These are phyloP conservation scores for Prillingera fragicola DNA, from an alignment of 1,284 basidiomycete genomes.

Conservation along the genomic window DNA sequence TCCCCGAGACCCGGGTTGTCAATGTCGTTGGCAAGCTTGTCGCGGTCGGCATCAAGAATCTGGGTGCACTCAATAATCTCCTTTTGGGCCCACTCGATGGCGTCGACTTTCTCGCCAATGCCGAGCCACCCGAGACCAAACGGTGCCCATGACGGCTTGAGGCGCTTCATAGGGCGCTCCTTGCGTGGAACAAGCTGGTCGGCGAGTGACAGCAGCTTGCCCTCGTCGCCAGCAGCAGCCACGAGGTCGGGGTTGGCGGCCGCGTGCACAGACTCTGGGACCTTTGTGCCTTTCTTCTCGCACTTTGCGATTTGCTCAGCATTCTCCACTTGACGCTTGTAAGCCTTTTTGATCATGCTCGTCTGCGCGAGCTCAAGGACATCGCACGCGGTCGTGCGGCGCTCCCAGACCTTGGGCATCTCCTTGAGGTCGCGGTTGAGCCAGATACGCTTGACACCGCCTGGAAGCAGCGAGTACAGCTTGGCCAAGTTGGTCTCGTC, in stretches of 20 bases:
- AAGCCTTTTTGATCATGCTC: slow-evolving; percentile 56
- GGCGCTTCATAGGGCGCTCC: slow-evolving; percentile 73
- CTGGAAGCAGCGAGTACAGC: slow-evolving; percentile 65
- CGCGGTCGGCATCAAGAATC: slow-evolving; percentile 34
- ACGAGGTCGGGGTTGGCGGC: slow-evolving; percentile 31
- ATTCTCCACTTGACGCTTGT: slow-evolving; percentile 29
- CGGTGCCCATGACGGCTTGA: slow-evolving; percentile 57
- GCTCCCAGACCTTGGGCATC: slow-evolving; percentile 60
- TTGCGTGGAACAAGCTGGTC: slow-evolving; percentile 61
- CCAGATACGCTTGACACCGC: slow-evolving; percentile 72
- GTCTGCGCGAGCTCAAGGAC: slow-evolving; percentile 64
- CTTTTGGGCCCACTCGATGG: slow-evolving; percentile 72
- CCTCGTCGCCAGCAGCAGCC: slow-evolving; percentile 5
- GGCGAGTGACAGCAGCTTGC: slow-evolving; percentile 24
- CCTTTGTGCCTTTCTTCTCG: slow-evolving; percentile 34
- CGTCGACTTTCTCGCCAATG: slow-evolving; percentile 70
- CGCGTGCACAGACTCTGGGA: slow-evolving; percentile 28
- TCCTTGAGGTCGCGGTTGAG: slow-evolving; percentile 55
- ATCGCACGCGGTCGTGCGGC: slow-evolving; percentile 55
- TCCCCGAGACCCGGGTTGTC: slow-evolving; percentile 21
- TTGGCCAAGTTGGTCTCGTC: slow-evolving; percentile 59
- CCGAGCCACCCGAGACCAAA: slow-evolving; percentile 61
- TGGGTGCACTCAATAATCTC: slow-evolving; percentile 37
- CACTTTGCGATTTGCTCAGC: slow-evolving; percentile 28
- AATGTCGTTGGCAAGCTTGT: slow-evolving; percentile 51